Evolutionary conservation across 768 basidiomycete genomes (phyloP), one percentile per base, ranked within the genome.

Genomic region (Kwoniella heveanensis): DNA sequence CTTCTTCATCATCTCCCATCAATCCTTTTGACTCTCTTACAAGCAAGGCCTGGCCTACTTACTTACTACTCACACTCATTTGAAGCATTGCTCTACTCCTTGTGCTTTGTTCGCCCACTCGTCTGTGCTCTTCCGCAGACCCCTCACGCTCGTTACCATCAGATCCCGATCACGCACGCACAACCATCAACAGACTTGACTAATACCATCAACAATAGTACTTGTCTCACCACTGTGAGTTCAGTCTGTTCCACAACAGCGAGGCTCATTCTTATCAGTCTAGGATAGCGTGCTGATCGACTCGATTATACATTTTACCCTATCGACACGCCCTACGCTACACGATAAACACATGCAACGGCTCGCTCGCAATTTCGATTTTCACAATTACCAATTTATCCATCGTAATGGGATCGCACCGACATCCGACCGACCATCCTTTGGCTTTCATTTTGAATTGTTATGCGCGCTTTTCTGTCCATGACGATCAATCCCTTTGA

Each of bases 401-500:
- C 39, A 17, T 9, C 10, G 17, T 17, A 44, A 44, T 44, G 8
- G 13, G 4, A 44, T 44, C 39, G 39, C 6, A 3, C 39, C 39
- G 3, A 44, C 8, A 10, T 9, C 19, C 15, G 2, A 48, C 26
- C 55, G 36, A 48, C 26, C 55, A 47, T 57, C 55, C 26, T 57
- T 57, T 57, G 26, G 12, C 36, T 56, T 22, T 25, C 55, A 46
- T 19, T 25, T 24, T 6, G 13, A 22, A 32, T 7, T 30, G 15
- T 29, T 26, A 22, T 56, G 29, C 54, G 22, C 39, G 36, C 54
- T 46, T 44, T 57, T 46, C 37, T 47, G 15, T 44, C 19, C 39
- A 57, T 44, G 44, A 57, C 55, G 39, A 57, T 57, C 55, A 57
- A 57, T 57, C 55, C 55, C 44, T 47, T 57, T 57, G 29, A 44